phyloP scores from a whole-genome alignment of 495 filamentous ascomycete genomes.

The Bacidia rubella region DNA sequence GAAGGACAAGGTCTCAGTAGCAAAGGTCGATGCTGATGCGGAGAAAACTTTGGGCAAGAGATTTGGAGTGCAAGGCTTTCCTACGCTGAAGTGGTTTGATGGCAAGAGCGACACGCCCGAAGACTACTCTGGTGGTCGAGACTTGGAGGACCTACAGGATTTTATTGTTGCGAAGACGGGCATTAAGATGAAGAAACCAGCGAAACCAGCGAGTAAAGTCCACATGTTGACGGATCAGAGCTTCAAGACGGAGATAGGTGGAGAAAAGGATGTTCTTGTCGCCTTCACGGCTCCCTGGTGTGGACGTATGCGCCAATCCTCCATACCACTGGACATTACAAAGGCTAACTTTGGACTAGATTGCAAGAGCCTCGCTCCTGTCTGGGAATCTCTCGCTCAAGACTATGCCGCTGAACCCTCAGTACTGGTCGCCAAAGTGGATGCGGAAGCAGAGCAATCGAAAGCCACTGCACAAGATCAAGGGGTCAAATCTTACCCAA shows the following conservation, averaged over 20 bases:
- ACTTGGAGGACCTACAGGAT: slow-evolving; percentile 67
- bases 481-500: slow-evolving; percentile 76
- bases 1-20: slow-evolving; percentile 75
- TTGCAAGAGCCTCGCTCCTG: slow-evolving; percentile 89
- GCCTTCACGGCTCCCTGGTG: slow-evolving; percentile 97
- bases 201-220: slow-evolving; percentile 58
- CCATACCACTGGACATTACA: neutral
- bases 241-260: slow-evolving; percentile 66
- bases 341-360: slow-evolving; percentile 37
- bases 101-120: slow-evolving; percentile 80
- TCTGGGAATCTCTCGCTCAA: slow-evolving; percentile 74
- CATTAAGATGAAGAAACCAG: slow-evolving; percentile 56
- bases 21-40: slow-evolving; percentile 89
- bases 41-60: slow-evolving; percentile 69
- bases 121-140: slow-evolving; percentile 76
- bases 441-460: slow-evolving; percentile 75
- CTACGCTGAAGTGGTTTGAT: slow-evolving; percentile 96
- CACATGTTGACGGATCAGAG: slow-evolving; percentile 64
- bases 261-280: slow-evolving; percentile 82
- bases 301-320: slow-evolving; percentile 57
- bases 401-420: slow-evolving; percentile 65
- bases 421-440: slow-evolving; percentile 86
- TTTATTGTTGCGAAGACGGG: slow-evolving; percentile 89
- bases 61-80: slow-evolving; percentile 88
- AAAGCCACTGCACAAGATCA: slow-evolving; percentile 65